Evolutionary conservation across 164 flowering plant species (phyloP).

Genomic region (Brasenia schreberi): DNA sequence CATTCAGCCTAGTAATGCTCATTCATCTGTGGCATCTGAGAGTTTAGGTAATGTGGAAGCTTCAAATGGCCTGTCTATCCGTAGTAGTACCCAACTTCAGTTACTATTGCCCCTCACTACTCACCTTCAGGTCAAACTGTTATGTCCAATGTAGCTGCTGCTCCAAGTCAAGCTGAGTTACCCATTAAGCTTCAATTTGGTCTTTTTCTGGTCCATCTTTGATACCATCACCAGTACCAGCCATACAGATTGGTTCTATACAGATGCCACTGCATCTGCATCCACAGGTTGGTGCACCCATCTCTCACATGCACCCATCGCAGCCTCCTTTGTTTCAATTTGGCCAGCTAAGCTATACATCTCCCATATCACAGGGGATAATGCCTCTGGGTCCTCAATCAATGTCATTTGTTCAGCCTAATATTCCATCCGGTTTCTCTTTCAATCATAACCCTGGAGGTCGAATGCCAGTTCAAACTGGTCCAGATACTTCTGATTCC

Average conservation of each 20-base stretch:
- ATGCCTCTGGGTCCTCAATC: slow-evolving; percentile 56
- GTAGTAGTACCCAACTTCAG: neutral
- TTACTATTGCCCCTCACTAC: slow-evolving; percentile 18
- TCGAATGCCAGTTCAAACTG: no score
- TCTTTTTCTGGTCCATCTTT: slow-evolving; percentile 85
- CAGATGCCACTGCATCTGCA: slow-evolving; percentile 95
- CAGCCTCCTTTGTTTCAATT: slow-evolving; percentile 84
- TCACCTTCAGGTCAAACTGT: slow-evolving; percentile 38
- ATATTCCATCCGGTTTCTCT: slow-evolving; percentile 11
- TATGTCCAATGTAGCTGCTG: neutral
- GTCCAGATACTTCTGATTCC: no score
- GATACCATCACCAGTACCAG: slow-evolving; percentile 88
- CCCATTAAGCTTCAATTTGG: slow-evolving; percentile 62
- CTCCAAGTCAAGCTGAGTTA: slow-evolving; percentile 2
- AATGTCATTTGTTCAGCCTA: slow-evolving; percentile 54
- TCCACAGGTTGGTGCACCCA: slow-evolving; percentile 63
- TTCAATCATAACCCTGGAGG: no score
- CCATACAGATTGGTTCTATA: slow-evolving; percentile 97
- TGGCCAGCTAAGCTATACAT: slow-evolving; percentile 78
- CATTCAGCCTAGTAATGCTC: no score
- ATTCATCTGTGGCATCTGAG: slow-evolving; percentile 9
- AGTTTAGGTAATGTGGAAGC: slow-evolving; percentile 6
- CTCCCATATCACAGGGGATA: slow-evolving; percentile 69
- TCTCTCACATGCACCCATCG: slow-evolving; percentile 55
- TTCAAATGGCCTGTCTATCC: no score